A percentile compares a stretch with the other conserved stretches of the same genome.
Conservation (phyloP, 164 flowering plant species). For the Macadamia tetraphylla region DNA sequence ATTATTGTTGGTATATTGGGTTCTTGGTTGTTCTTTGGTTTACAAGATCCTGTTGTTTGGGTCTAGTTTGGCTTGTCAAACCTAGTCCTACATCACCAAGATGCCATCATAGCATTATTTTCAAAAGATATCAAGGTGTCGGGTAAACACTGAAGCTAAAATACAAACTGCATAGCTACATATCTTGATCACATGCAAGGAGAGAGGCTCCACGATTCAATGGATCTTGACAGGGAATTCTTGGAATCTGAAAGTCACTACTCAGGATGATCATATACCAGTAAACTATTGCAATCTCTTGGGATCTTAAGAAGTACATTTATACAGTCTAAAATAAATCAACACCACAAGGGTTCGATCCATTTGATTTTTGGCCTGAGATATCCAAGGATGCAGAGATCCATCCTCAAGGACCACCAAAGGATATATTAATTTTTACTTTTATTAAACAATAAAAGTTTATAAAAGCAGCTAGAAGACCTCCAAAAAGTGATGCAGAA, state of each 20-base stretch:
- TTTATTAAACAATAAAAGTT: background rate
- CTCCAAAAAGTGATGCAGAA: conserved; percentile 26
- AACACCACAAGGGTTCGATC: background rate
- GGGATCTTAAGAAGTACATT: background rate
- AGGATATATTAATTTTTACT: background rate
- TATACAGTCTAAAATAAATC: background rate
- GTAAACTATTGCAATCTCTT: background rate
- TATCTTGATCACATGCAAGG: no score
- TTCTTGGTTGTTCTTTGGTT: no score
- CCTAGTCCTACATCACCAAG: background rate
- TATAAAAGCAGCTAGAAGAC: conserved; percentile 12
- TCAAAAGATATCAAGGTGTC: background rate
- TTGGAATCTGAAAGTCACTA: no score
- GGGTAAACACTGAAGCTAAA: no score
- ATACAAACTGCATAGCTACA: no score
- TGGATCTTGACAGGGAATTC: no score
- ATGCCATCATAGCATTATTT: background rate
- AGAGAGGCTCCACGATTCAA: no score
- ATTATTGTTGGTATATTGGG: no score
- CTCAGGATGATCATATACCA: background rate
- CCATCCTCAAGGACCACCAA: background rate
- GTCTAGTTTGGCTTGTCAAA: no score
- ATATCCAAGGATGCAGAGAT: background rate
- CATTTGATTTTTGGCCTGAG: background rate
- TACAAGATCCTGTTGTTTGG: no score